phyloP scores from a whole-genome alignment of 1,284 basidiomycete species.

The Cryptococcus hybrid region DNA sequence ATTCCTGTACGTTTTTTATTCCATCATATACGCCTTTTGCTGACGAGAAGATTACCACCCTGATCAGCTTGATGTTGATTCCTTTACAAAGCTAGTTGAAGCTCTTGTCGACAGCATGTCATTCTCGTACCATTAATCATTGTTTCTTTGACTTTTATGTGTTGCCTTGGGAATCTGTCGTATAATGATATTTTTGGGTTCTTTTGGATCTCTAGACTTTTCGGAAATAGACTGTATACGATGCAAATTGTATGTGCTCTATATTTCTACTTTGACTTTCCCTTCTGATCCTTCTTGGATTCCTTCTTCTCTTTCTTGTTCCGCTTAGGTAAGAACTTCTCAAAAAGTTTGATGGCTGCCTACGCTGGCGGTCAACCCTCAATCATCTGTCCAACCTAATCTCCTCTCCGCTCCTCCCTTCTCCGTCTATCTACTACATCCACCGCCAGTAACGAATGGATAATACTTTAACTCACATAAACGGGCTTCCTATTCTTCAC shows the following conservation, averaged over 20 bases:
- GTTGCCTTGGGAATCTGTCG: no score
- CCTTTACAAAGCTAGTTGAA: neutral
- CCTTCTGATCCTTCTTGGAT: neutral
- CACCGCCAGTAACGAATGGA: neutral
- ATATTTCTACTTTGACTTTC: neutral
- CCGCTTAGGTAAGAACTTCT: slow-evolving; percentile 18
- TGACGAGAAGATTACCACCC: neutral
- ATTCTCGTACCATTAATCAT: slow-evolving; percentile 1
- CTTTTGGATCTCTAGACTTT: neutral
- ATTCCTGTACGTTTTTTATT: neutral
- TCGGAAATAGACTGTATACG: no score
- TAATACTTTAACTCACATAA: slow-evolving; percentile 8
- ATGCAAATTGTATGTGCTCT: neutral
- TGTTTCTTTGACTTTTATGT: neutral
- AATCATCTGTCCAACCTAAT: neutral
- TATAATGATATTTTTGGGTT: neutral
- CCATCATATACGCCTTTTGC: neutral
- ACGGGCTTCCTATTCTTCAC: slow-evolving; percentile 10
- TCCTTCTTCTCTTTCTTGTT: slow-evolving; percentile 5
- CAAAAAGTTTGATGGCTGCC: slow-evolving; percentile 23
- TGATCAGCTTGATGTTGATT: neutral
- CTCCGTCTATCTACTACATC: no score
- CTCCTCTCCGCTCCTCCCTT: neutral
- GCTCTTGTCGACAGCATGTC: neutral
- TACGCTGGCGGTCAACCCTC: neutral